Conservation (phyloP, 768 basidiomycete species). For the Baorangia bicolor region DNA sequence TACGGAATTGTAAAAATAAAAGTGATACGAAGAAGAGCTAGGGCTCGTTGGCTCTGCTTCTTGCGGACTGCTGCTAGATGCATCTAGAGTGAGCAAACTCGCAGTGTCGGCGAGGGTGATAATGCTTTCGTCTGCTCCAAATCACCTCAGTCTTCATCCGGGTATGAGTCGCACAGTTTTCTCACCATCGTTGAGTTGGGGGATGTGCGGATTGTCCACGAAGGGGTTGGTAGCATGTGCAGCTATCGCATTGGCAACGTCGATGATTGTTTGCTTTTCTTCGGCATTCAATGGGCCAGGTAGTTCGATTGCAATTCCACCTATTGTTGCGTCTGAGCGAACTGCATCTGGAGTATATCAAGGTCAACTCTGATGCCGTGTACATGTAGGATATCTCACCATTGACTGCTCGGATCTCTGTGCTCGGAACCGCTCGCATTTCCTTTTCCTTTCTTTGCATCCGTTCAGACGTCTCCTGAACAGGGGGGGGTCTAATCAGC, state of each 20-base stretch:
- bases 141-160: too few species aligned
- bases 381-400: background rate
- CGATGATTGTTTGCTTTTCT: background rate
- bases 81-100: background rate
- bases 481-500: too few species aligned
- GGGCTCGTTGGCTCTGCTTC: too few species aligned
- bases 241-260: background rate
- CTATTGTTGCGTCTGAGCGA: background rate
- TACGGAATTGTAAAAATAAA: too few species aligned
- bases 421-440: background rate
- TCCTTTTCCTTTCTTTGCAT: background rate
- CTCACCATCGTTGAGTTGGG: background rate
- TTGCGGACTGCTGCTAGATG: background rate
- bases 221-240: too few species aligned
- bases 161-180: too few species aligned
- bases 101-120: background rate
- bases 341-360: background rate
- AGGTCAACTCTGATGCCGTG: too few species aligned
- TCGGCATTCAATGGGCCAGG: background rate
- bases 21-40: too few species aligned
- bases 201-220: too few species aligned
- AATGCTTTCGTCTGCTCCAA: too few species aligned
- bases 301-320: conserved; percentile 2
- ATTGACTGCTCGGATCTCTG: background rate
- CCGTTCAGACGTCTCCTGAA: too few species aligned